phyloP scores from a whole-genome alignment of 164 flowering plant genomes.

The Taxillus chinensis region DNA sequence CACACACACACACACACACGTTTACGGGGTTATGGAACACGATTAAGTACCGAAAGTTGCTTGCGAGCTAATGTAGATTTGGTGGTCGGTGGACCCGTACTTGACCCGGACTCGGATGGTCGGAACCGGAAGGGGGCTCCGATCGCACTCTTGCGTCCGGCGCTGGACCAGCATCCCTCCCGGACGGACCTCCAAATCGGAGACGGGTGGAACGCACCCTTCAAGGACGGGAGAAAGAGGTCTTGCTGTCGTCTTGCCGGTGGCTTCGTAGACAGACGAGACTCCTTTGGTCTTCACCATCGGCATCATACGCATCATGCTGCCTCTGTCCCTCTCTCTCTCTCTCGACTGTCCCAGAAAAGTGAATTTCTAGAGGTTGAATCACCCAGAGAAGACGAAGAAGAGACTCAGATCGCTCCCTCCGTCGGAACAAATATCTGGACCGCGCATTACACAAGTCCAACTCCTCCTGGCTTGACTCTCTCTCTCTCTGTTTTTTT shows the following conservation, averaged over 20 bases:
- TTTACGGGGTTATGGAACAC: not conserved
- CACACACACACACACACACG: too few relatives aligned
- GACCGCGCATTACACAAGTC: too few relatives aligned
- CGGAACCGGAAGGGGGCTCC: slow-evolving; percentile 35
- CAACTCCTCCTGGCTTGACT: too few relatives aligned
- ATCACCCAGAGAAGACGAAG: not conserved
- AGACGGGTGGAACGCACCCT: not conserved
- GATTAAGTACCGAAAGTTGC: slow-evolving; percentile 66
- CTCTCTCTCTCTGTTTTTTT: too few relatives aligned
- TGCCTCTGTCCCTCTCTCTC: too few relatives aligned
- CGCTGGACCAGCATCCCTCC: slow-evolving; percentile 98
- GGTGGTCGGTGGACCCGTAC: slow-evolving; percentile 56
- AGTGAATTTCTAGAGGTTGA: not conserved
- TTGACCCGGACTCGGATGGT: slow-evolving; percentile 75
- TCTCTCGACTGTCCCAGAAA: not conserved
- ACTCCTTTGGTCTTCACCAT: slow-evolving; percentile 17
- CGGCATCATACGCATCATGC: slow-evolving; percentile 60
- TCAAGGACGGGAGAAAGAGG: too few relatives aligned
- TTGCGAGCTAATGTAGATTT: slow-evolving; percentile 67
- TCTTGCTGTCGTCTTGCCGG: too few relatives aligned
- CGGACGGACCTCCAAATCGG: slow-evolving; percentile 84
- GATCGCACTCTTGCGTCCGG: slow-evolving; percentile 48
- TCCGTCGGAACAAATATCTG: not conserved
- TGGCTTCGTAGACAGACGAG: not conserved
- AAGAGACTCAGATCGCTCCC: slow-evolving; percentile 18